phyloP scores from a whole-genome alignment of 2,329 filamentous ascomycete genomes.

The Chrysoporthe deuterocubensis region DNA sequence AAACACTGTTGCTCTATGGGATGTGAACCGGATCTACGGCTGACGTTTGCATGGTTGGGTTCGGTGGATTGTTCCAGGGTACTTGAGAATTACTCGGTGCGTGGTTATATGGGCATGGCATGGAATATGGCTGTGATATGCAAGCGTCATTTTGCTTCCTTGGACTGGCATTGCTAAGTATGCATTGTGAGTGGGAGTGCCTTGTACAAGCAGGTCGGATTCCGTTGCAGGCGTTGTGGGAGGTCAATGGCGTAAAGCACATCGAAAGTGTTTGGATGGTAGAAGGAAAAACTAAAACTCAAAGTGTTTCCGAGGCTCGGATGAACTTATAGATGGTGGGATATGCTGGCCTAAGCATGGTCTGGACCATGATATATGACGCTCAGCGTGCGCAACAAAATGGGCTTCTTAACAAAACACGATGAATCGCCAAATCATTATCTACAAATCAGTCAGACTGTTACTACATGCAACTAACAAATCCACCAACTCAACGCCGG shows the following conservation, averaged over 20 bases:
- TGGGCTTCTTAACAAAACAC: neutral
- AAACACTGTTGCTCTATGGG: neutral
- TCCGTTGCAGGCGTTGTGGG: constrained; percentile 22
- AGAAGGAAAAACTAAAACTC: constrained; percentile 5
- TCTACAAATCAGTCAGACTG: neutral
- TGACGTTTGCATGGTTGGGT: constrained; percentile 14
- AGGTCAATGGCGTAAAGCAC: constrained; percentile 10
- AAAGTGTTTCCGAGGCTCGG: neutral
- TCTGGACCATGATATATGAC: neutral
- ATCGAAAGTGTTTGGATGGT: constrained; percentile 11
- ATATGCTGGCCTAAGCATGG: constrained; percentile 3
- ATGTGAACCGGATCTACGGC: neutral
- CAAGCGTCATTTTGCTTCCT: constrained; percentile 18
- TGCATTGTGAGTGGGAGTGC: constrained; percentile 3
- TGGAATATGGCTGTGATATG: constrained; percentile 5
- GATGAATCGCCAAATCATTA: neutral
- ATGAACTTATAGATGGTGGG: neutral
- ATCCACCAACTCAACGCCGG: constrained; percentile 30
- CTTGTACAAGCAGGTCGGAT: constrained; percentile 16
- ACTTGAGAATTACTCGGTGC: neutral
- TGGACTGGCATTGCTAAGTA: constrained; percentile 19
- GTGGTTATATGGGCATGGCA: constrained; percentile 4
- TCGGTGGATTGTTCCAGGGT: constrained; percentile 6
- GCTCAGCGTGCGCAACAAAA: neutral
- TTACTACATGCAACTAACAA: neutral